Conservation (phyloP, 805 yeast species). For the Metschnikowia hibisci region DNA sequence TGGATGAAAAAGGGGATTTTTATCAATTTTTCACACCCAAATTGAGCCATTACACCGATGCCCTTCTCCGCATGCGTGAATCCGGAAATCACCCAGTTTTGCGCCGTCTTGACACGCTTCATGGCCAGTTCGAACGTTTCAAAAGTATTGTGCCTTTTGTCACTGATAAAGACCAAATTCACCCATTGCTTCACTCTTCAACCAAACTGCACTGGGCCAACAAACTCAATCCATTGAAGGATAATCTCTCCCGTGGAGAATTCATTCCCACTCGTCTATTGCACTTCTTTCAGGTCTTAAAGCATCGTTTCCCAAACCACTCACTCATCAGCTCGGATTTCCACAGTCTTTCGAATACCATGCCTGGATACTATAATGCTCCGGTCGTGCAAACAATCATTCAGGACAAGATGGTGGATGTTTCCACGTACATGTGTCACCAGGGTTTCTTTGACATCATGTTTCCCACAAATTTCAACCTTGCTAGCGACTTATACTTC, state of each 20-base stretch:
- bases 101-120: slow-evolving; percentile 19
- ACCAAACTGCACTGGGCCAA: slow-evolving; percentile 42
- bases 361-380: slow-evolving; percentile 55
- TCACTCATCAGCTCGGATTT: slow-evolving; percentile 73
- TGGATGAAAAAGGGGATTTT: slow-evolving; percentile 71
- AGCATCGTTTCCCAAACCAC: slow-evolving; percentile 69
- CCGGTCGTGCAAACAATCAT: slow-evolving; percentile 81
- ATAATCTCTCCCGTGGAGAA: slow-evolving; percentile 66
- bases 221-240: slow-evolving; percentile 60
- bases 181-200: slow-evolving; percentile 58
- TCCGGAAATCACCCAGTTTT: slow-evolving; percentile 39
- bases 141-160: slow-evolving; percentile 29
- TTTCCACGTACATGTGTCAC: slow-evolving; percentile 71
- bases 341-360: slow-evolving; percentile 41
- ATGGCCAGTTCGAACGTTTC: slow-evolving; percentile 24
- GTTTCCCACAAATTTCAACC: slow-evolving; percentile 76
- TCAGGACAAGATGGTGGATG: slow-evolving; percentile 62
- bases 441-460: slow-evolving; percentile 85
- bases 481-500: slow-evolving; percentile 58
- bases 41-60: slow-evolving; percentile 51
- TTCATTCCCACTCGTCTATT: slow-evolving; percentile 75
- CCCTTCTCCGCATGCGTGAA: slow-evolving; percentile 55
- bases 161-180: slow-evolving; percentile 35
- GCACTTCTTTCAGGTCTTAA: slow-evolving; percentile 60
- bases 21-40: slow-evolving; percentile 66